Evolutionary conservation across 495 filamentous ascomycete species (phyloP).

Genomic region (Penicillium silybi): DNA sequence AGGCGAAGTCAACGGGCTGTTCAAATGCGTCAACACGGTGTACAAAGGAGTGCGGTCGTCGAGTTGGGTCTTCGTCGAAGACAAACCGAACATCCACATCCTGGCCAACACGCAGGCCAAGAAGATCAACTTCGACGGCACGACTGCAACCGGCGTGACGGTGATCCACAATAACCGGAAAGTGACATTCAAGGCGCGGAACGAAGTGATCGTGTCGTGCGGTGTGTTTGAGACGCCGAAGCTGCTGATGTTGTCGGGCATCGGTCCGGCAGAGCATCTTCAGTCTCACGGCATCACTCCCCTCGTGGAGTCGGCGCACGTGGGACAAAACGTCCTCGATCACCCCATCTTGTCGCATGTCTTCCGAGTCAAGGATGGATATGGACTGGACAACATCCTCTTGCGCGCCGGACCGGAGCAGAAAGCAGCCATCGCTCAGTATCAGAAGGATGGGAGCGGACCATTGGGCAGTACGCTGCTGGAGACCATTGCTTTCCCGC

Average conservation of each 20-base stretch:
- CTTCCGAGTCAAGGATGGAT: constrained; percentile 46
- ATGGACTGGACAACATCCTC: constrained; percentile 45
- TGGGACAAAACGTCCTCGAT: neutral
- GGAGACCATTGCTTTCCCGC: constrained; percentile 48
- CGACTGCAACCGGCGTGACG: neutral
- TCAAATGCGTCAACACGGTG: constrained; percentile 46
- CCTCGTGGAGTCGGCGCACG: neutral
- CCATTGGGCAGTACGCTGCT: constrained; percentile 44
- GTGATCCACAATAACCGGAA: neutral
- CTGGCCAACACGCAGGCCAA: neutral
- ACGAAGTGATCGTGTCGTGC: neutral
- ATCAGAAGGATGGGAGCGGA: neutral
- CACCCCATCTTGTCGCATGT: constrained; percentile 38
- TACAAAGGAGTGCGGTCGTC: constrained; percentile 49
- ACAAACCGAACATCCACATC: constrained; percentile 43
- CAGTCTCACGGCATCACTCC: neutral
- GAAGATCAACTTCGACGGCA: neutral
- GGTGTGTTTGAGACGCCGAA: neutral
- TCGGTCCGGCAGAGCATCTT: neutral
- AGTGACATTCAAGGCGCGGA: neutral
- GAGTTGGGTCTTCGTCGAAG: constrained; percentile 39
- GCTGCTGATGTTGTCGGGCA: neutral
- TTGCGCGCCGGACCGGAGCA: constrained; percentile 29
- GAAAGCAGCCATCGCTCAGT: constrained; percentile 16
- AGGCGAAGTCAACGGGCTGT: constrained; percentile 45